Conservation (phyloP, 352 stramenopile species). For the Pythium apleroticum region DNA sequence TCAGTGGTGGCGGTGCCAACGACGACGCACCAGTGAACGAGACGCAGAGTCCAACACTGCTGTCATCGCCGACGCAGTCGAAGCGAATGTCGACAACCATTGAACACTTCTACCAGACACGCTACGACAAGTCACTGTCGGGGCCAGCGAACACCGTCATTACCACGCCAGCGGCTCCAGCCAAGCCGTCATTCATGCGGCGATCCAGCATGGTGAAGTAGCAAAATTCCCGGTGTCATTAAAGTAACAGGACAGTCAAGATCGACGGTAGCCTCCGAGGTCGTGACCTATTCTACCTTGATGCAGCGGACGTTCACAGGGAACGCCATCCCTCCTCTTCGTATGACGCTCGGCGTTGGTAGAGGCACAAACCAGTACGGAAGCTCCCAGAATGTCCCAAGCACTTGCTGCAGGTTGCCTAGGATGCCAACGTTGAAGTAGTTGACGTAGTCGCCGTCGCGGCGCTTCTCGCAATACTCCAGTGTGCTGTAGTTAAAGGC, state of each 20-base stretch:
- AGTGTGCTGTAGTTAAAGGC: conserved; percentile 80
- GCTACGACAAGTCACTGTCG: conserved; percentile 43
- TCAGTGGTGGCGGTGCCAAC: neutral
- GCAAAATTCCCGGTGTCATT: neutral
- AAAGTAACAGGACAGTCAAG: neutral
- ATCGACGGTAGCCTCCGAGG: neutral
- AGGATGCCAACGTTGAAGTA: conserved; percentile 77
- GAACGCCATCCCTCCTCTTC: conserved; percentile 48
- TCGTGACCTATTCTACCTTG: conserved; percentile 47
- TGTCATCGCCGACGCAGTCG: conserved; percentile 1
- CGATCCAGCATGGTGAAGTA: conserved; percentile 28
- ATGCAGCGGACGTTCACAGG: conserved; percentile 49
- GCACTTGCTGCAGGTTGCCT: conserved; percentile 75
- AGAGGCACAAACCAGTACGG: conserved; percentile 76
- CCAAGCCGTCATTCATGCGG: conserved; percentile 15
- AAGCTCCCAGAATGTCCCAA: conserved; percentile 59
- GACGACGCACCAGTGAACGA: conserved; percentile 7
- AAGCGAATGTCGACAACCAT: conserved; percentile 25
- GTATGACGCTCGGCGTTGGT: conserved; percentile 48
- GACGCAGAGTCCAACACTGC: neutral
- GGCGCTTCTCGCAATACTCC: conserved; percentile 86
- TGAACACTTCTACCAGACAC: conserved; percentile 62
- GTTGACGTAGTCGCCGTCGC: conserved; percentile 75
- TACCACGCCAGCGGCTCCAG: neutral
- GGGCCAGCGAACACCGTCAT: conserved; percentile 2